phyloP scores from a whole-genome alignment of 768 basidiomycete species.

The Pleurotus tuber-regium region DNA sequence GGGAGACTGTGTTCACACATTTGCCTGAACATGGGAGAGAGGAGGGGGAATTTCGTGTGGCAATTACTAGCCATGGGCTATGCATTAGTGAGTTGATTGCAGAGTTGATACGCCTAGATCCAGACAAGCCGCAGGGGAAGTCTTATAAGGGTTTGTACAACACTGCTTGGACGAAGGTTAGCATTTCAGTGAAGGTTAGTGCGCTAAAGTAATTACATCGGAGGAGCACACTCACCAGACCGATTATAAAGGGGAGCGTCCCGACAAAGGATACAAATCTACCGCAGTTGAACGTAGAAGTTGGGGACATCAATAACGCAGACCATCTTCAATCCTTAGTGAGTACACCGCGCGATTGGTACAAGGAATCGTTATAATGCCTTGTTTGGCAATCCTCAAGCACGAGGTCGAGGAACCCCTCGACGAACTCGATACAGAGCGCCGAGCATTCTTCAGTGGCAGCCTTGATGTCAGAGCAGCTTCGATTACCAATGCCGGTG shows the following conservation, averaged over 20 bases:
- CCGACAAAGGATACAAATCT: background rate
- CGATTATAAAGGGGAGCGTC: background rate
- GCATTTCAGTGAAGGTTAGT: slow-evolving; percentile 42
- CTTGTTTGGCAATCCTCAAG: slow-evolving; percentile 13
- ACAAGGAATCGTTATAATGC: background rate
- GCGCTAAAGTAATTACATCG: too few relatives aligned
- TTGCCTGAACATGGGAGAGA: slow-evolving; percentile 36
- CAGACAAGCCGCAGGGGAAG: slow-evolving; percentile 36
- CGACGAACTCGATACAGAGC: slow-evolving; percentile 18
- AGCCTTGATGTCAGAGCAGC: background rate
- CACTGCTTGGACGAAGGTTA: slow-evolving; percentile 72
- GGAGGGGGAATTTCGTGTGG: slow-evolving; percentile 49
- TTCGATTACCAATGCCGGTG: background rate
- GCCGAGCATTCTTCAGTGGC: background rate
- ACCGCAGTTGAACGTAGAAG: slow-evolving; percentile 2
- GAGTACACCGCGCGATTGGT: slow-evolving; percentile 5
- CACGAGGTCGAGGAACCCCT: slow-evolving; percentile 19
- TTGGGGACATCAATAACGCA: slow-evolving; percentile 3
- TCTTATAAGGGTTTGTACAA: slow-evolving; percentile 53
- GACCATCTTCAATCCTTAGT: slow-evolving; percentile 2
- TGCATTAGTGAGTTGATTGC: slow-evolving; percentile 63
- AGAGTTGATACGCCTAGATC: slow-evolving; percentile 51
- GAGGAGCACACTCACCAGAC: too few relatives aligned
- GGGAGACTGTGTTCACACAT: slow-evolving; percentile 57
- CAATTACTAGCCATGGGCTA: slow-evolving; percentile 72